Evolutionary conservation across 495 filamentous ascomycete genomes (phyloP).

Genomic region (Aspergillus coremiiformis): DNA sequence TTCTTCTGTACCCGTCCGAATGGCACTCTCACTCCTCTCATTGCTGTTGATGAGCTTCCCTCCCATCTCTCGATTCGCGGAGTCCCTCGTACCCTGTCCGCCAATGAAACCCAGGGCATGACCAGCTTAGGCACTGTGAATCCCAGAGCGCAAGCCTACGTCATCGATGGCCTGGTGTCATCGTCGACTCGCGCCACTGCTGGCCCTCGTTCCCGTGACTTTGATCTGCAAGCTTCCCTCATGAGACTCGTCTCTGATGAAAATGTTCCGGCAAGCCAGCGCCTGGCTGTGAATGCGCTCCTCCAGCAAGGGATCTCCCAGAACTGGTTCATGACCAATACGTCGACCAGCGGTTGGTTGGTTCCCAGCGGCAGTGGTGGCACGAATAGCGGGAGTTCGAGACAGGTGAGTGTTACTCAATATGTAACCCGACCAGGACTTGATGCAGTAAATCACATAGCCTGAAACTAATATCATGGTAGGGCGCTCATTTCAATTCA

Average conservation of each 20-base stretch:
- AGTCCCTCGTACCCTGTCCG: conserved; percentile 24
- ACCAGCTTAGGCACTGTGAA: conserved; percentile 34
- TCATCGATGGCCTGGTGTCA: conserved; percentile 24
- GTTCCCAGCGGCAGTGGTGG: conserved; percentile 6
- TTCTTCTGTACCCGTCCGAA: conserved; percentile 53
- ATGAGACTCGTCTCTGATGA: conserved; percentile 19
- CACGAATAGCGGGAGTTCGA: conserved; percentile 2
- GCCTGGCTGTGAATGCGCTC: conserved; percentile 16
- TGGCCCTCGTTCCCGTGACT: conserved; percentile 13
- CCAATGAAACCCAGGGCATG: conserved; percentile 39
- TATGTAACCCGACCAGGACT: not conserved
- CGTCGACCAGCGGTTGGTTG: conserved; percentile 13
- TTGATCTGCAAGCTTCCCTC: conserved; percentile 19
- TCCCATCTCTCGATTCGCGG: conserved; percentile 28
- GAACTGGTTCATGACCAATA: conserved; percentile 7
- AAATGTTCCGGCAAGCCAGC: conserved; percentile 16
- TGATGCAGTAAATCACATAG: conserved; percentile 3
- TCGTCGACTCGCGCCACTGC: conserved; percentile 3
- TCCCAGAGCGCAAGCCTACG: conserved; percentile 26
- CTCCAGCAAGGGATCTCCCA: conserved; percentile 16
- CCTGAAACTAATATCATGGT: not conserved
- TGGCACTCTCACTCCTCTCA: conserved; percentile 52
- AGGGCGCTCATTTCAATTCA: conserved; percentile 7
- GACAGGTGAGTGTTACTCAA: conserved; percentile 17
- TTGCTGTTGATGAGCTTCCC: conserved; percentile 60